Conservation (phyloP, 176 grass and related monocot species). For the Luzula sylvatica region DNA sequence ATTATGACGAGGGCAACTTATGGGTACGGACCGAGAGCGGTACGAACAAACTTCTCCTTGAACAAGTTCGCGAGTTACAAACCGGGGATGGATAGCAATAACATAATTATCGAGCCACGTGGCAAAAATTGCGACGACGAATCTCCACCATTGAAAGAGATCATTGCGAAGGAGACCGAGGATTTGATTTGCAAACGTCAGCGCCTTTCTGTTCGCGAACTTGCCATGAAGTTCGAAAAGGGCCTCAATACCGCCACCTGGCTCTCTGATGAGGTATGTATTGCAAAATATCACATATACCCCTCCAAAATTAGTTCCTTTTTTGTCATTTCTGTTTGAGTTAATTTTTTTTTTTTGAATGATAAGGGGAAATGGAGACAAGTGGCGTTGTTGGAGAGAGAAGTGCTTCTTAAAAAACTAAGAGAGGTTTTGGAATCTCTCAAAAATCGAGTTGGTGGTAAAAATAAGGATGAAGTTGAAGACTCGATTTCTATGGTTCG, state of each 20-base stretch:
- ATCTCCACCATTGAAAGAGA: conserved; percentile 47
- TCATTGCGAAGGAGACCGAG: conserved; percentile 54
- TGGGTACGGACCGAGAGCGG: conserved; percentile 6
- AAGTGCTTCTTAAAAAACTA: conserved; percentile 69
- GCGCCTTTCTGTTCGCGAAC: conserved; percentile 72
- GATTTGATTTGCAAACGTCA: conserved; percentile 47
- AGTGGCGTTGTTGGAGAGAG: conserved; percentile 49
- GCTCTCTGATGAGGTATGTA: conserved; percentile 61
- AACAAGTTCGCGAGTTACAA: conserved; percentile 66
- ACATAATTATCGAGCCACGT: conserved; percentile 46
- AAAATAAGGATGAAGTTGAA: conserved; percentile 61
- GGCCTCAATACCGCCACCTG: conserved; percentile 59
- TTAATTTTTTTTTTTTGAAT: conserved; percentile 16
- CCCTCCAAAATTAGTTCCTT: neutral
- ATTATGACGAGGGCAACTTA: conserved; percentile 21
- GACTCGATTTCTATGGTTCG: conserved; percentile 65
- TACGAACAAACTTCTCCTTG: conserved; percentile 40
- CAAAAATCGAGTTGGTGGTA: conserved; percentile 36
- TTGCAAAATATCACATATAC: neutral
- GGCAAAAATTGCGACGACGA: conserved; percentile 21
- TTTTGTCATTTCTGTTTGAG: neutral
- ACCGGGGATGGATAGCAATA: conserved; percentile 32
- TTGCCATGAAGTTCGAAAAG: conserved; percentile 87
- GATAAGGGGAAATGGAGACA: conserved; percentile 60
- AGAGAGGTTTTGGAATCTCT: conserved; percentile 50